A percentile compares a stretch with the other conserved stretches of the same genome.
Evolutionary conservation across 2,329 filamentous ascomycete genomes (phyloP).

Genomic region (Corinectria fuckeliana): DNA sequence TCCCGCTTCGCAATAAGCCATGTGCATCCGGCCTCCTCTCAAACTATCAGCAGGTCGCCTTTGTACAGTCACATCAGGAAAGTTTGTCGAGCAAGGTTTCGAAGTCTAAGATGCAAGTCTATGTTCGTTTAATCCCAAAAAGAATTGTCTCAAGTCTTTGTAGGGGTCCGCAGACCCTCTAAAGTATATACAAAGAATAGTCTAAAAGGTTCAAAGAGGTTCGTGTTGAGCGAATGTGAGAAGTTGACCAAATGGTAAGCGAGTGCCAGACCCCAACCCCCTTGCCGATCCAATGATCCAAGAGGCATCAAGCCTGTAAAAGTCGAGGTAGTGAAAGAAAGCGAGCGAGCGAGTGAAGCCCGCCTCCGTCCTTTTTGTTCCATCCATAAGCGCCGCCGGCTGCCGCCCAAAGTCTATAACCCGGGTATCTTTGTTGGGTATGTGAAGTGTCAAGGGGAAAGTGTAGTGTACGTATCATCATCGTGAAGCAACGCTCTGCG

Average conservation of each 20-base stretch:
- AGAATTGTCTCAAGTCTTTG: constrained; percentile 18
- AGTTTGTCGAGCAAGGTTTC: neutral
- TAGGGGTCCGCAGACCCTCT: constrained; percentile 12
- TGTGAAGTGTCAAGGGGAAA: no score
- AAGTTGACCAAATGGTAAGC: constrained; percentile 32
- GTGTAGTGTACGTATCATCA: constrained; percentile 36
- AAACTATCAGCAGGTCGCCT: neutral
- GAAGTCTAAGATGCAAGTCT: constrained; percentile 17
- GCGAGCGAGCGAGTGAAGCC: constrained; percentile 20
- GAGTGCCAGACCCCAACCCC: constrained; percentile 40
- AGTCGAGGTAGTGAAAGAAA: constrained; percentile 18
- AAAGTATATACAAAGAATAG: constrained; percentile 40
- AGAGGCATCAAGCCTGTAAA: constrained; percentile 38
- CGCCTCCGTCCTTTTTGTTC: constrained; percentile 13
- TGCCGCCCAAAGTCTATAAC: constrained; percentile 39
- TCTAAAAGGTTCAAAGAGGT: constrained; percentile 26
- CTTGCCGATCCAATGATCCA: constrained; percentile 26
- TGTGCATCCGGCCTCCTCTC: no score
- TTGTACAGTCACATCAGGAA: neutral
- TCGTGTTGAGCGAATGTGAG: constrained; percentile 34
- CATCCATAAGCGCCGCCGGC: constrained; percentile 36
- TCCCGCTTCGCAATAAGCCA: no score
- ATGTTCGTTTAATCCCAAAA: constrained; percentile 15
- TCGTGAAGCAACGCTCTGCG: constrained; percentile 40
- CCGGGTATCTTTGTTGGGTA: constrained; percentile 40